These are phyloP conservation scores for Ustilago hordei DNA, from an alignment of 1,284 basidiomycete species.

Conservation along the genomic window DNA sequence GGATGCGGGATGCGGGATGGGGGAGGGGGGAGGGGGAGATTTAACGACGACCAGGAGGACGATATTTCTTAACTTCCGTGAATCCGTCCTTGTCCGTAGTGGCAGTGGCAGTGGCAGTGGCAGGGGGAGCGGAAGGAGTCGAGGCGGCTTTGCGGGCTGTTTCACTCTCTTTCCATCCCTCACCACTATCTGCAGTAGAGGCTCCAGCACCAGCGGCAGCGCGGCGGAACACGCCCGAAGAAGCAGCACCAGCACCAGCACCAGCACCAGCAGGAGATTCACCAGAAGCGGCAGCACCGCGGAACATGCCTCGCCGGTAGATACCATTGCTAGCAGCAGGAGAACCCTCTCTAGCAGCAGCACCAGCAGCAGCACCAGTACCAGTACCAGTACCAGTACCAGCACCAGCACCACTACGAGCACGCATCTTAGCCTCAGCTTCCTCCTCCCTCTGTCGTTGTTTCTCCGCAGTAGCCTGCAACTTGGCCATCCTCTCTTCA, in stretches of 20 bases:
- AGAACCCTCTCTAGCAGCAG: slow-evolving; percentile 18
- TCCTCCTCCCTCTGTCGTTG: slow-evolving; percentile 64
- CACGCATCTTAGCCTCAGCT: slow-evolving; percentile 39
- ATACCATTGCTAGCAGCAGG: slow-evolving; percentile 12
- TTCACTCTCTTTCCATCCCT: slow-evolving; percentile 47
- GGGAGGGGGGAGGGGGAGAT: not conserved
- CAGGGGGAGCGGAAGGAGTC: slow-evolving; percentile 23
- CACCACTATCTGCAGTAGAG: slow-evolving; percentile 10
- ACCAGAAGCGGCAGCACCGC: slow-evolving; percentile 12
- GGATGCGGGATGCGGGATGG: too few relatives aligned
- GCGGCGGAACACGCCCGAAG: slow-evolving; percentile 31
- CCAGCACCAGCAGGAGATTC: slow-evolving; percentile 11
- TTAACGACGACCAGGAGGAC: slow-evolving; percentile 46
- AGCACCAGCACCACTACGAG: slow-evolving; percentile 19
- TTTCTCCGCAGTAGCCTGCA: slow-evolving; percentile 58
- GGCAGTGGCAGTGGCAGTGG: slow-evolving; percentile 24
- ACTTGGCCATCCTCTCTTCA: slow-evolving; percentile 64
- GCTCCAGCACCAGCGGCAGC: slow-evolving; percentile 25
- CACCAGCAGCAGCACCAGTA: too few relatives aligned
- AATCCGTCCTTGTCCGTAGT: slow-evolving; percentile 50
- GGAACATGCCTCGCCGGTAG: slow-evolving; percentile 24
- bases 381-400: too few relatives aligned
- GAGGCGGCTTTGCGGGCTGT: slow-evolving; percentile 48
- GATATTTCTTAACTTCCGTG: slow-evolving; percentile 56
- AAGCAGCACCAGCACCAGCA: slow-evolving; percentile 18